phyloP scores from a whole-genome alignment of 139 green algal genomes.

The Astrephomene gubernaculifera region DNA sequence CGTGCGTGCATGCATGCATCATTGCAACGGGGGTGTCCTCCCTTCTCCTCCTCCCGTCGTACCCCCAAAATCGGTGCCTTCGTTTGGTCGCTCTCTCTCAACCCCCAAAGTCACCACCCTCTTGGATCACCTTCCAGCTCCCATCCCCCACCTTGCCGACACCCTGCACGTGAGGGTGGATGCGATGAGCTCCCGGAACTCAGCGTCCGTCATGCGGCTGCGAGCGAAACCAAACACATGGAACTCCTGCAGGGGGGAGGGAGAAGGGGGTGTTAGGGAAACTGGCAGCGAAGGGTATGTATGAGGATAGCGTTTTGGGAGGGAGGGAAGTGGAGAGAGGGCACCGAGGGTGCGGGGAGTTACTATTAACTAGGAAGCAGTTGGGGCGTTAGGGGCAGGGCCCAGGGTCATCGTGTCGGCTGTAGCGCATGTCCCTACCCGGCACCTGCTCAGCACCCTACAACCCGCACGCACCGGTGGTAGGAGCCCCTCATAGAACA shows the following conservation, averaged over 20 bases:
- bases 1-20: no score
- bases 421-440: background rate
- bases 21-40: no score
- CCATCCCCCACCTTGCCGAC: conserved; percentile 50
- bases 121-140: background rate
- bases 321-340: no score
- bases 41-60: background rate
- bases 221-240: conserved; percentile 94
- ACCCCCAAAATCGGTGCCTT: background rate
- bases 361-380: background rate
- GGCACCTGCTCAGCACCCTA: background rate
- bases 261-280: background rate
- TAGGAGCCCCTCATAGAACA: conserved; percentile 94
- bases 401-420: no score
- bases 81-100: no score
- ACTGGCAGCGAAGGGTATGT: no score
- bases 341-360: background rate
- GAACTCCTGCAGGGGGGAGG: conserved; percentile 77
- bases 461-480: conserved; percentile 63
- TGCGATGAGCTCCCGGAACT: conserved; percentile 90
- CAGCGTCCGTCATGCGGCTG: conserved; percentile 89
- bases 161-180: conserved; percentile 88
- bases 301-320: no score
- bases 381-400: no score
- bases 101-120: no score